Base-by-base conservation (phyloP, 345 rosid species). In the Brassica carinata region DNA sequence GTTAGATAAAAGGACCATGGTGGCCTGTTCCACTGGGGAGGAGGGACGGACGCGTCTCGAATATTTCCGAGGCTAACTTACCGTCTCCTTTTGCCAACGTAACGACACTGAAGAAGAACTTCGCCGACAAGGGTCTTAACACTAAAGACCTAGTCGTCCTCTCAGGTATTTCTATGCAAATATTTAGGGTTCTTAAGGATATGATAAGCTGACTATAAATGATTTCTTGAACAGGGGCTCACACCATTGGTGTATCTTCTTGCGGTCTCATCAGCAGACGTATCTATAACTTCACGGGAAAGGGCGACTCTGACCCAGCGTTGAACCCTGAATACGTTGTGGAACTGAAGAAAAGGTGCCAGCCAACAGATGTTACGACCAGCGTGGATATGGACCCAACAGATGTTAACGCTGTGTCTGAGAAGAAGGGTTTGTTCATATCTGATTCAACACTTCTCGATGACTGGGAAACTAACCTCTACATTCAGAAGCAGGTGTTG, bases 21-120 rank as follows among this genome's bases (percentile, higher is more conserved):
- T 91, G 94, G 96, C 78, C 79, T 1, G 88, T 90, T 77, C 89
- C 89, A 14, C 72, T 86, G 0, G 94, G 94, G 0, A 69, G 94
- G 18, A 90, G 85, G 75, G 94, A 90, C 71, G 94, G 94, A 15
- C 87, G 79, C 26, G 64, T 88, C 73, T 88, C 94, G 2, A 69
- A 7, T n/a, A 0, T 69, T 2, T 33, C 65, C 0, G 92, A 88
- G 76, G 89, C 43, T 5, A 58, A 61, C 1, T 7, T 90, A 31
- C 91, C 91, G 15, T 64, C 90, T 4, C 88, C 88, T 65, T 79
- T 69, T 1, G 55, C 81, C 26, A 61, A 81, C 77, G 67, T 88
- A 48, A 6, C 66, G 6, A 0, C 18, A 64, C 74, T 88, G 1
- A 88, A 87, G 64, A 59, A 85, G 66, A 73, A 55, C 29, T 88